Conservation (phyloP, 1,139 yeast species). For the Kurtzmaniella quercitrusa region DNA sequence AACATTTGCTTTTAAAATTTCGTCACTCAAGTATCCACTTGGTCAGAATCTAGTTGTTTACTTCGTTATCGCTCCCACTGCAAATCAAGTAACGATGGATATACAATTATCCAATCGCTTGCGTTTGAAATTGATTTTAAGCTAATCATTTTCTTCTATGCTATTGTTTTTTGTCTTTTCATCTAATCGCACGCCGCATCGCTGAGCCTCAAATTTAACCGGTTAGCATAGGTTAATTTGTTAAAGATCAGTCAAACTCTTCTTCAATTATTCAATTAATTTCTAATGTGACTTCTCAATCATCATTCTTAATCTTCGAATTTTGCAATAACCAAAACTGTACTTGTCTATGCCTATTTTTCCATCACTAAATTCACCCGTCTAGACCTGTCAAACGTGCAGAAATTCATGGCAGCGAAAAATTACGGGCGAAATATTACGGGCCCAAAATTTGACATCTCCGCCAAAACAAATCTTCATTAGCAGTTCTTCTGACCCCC, state of each 20-base stretch:
- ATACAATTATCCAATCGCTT: too few relatives aligned
- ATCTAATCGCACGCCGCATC: not conserved
- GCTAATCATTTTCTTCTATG: too few relatives aligned
- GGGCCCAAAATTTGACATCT: not conserved
- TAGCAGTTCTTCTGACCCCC: not conserved
- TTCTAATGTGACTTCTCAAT: too few relatives aligned
- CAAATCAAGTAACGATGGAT: too few relatives aligned
- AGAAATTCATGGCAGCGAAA: not conserved
- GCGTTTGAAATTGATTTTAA: not conserved
- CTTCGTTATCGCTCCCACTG: not conserved
- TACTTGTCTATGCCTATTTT: not conserved
- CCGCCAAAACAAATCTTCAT: not conserved
- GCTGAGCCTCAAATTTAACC: not conserved
- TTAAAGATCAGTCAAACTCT: too few relatives aligned
- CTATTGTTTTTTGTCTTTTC: not conserved
- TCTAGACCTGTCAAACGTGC: not conserved
- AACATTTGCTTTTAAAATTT: too few relatives aligned
- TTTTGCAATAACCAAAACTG: too few relatives aligned
- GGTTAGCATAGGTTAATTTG: too few relatives aligned
- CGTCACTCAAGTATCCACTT: too few relatives aligned
- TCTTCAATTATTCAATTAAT: too few relatives aligned
- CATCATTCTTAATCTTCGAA: not conserved
- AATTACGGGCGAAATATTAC: not conserved
- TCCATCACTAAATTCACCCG: not conserved
- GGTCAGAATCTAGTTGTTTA: not conserved